Conservation (phyloP, 306 rosid genomes). For the Dryas alaskensis region DNA sequence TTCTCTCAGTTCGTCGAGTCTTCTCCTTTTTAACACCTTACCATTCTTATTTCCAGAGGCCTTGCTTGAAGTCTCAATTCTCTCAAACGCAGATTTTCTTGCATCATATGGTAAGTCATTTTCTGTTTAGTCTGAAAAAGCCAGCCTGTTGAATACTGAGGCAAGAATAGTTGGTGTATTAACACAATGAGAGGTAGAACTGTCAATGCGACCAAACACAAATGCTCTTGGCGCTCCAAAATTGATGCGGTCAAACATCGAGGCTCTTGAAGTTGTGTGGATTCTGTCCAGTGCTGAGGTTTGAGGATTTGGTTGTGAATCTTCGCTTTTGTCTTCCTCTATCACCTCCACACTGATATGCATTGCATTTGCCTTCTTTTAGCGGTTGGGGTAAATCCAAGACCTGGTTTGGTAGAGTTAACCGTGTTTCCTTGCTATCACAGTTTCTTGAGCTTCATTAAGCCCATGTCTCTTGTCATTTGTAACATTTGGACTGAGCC, state of each 20-base stretch:
- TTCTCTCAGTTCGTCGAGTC: too few species aligned
- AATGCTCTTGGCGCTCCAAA: not conserved
- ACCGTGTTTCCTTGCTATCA: not conserved
- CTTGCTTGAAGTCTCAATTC: not conserved
- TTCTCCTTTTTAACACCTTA: too few species aligned
- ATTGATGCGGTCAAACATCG: fast-evolving
- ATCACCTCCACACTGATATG: not conserved
- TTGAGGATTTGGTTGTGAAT: not conserved
- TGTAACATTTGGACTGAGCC: not conserved
- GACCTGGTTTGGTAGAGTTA: not conserved
- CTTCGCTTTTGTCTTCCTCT: not conserved
- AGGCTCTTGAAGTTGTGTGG: fast-evolving
- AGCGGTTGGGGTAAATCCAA: not conserved
- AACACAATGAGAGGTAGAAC: not conserved
- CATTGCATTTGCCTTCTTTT: not conserved
- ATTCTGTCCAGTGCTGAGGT: not conserved
- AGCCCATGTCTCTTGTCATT: not conserved
- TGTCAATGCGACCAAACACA: not conserved
- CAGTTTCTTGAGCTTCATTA: not conserved
- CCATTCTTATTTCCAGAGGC: not conserved
- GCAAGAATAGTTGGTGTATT: not conserved
- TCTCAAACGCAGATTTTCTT: too few species aligned
- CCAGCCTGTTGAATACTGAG: not conserved
- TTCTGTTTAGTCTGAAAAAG: fast-evolving
- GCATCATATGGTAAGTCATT: too few species aligned